Base-by-base conservation (phyloP, 805 yeast species). In the Ogataea polymorpha region DNA sequence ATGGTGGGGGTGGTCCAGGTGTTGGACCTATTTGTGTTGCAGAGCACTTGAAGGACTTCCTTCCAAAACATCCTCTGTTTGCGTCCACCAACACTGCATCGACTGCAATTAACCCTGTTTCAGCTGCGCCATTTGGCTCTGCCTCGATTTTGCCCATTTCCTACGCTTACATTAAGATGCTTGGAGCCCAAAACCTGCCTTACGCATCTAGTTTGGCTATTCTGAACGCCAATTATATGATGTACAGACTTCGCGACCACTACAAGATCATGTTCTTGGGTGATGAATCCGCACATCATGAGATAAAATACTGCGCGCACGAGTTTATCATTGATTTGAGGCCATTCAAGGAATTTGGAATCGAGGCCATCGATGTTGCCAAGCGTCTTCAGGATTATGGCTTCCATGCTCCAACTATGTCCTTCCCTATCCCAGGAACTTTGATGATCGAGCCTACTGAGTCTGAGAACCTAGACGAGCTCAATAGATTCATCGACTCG, bases 1-100 rank as follows among this genome's bases (percentile, higher is more conserved):
- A 93, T 59, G 99, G 99, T 59, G 99, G 99, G 61, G 99, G 99
- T 62, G 99, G 99, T 31, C 99, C 99, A 30, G 99, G 98, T 60
- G 95, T 89, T 56, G 99, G 97, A 14, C 98, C 98, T 37, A 93
- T 93, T 49, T 88, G 98, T 74, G 98, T 91, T 42, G 82, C 81
- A 52, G 68, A 74, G 36, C 96, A 88, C 63, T 71, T 93, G 55
- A 75, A 74, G 32, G 86, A 87, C 39, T 89, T 78, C 66, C 74
- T 93, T 55, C 99, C 99, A 33, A 70, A 72, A 11, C 97, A 93
- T 65, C 74, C 77, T 16, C 70, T 85, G 29, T 71, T 77, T 12
- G 75, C 80, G 55, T 79, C 82, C 2, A 62, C 68, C 2, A 68
- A 67, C 36, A 54, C 37, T 3, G 70, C 62, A 46, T 62, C 49